These are phyloP conservation scores for Agapanthus africanus DNA, from an alignment of 106 monocot species.

Conservation along the genomic window DNA sequence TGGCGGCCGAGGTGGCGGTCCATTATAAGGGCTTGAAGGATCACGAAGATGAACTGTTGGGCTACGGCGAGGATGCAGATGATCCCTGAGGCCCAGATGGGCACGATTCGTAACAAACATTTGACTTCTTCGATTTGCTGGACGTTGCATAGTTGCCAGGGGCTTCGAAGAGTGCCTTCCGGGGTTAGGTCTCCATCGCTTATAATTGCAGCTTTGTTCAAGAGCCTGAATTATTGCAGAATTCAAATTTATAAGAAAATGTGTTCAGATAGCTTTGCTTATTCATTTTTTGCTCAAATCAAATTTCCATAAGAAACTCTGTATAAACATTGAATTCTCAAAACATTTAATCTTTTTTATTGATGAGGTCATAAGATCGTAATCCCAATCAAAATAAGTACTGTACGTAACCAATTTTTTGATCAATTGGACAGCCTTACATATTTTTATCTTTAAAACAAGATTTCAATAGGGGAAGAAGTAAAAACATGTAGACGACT, in stretches of 20 bases:
- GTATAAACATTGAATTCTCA: no score
- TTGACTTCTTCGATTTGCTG: slow-evolving; percentile 61
- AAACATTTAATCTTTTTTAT: no score
- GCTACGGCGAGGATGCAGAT: slow-evolving; percentile 33
- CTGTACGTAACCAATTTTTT: no score
- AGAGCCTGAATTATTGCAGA: slow-evolving; percentile 24
- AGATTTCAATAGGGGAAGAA: no score
- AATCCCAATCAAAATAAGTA: no score
- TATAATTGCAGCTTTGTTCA: slow-evolving; percentile 63
- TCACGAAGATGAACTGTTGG: slow-evolving; percentile 38
- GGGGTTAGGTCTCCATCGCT: slow-evolving; percentile 22
- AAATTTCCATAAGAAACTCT: no score
- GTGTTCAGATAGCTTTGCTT: background rate
- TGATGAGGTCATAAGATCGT: no score
- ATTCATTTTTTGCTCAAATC: background rate
- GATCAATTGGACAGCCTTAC: no score
- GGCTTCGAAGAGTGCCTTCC: slow-evolving; percentile 15
- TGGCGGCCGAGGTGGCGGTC: slow-evolving; percentile 31
- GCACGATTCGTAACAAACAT: slow-evolving; percentile 39
- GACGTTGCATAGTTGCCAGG: slow-evolving; percentile 39
- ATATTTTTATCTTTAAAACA: no score
- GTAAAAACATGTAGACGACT: no score
- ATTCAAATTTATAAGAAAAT: no score
- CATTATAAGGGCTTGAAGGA: slow-evolving; percentile 39
- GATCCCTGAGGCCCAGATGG: slow-evolving; percentile 48